These are phyloP conservation scores for Dothidotthia symphoricarpi DNA, from an alignment of 2,329 filamentous ascomycete genomes.

Conservation along the genomic window DNA sequence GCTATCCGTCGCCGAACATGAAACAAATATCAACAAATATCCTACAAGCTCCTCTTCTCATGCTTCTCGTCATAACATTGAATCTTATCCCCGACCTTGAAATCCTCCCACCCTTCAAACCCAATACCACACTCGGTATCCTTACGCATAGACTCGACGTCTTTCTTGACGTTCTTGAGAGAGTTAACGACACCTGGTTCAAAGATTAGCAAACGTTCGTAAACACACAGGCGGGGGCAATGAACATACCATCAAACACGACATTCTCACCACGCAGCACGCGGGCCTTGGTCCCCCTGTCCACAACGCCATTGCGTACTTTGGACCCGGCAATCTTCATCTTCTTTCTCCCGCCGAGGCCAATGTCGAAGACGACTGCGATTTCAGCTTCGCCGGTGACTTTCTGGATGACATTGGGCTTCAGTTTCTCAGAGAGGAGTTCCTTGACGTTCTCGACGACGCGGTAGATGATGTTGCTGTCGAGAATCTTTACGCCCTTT, in stretches of 20 bases:
- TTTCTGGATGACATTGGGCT: conserved; percentile 63
- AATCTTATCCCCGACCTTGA: conserved; percentile 78
- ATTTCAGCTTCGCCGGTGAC: conserved; percentile 89
- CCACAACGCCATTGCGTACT: conserved; percentile 76
- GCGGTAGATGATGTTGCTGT: conserved; percentile 85
- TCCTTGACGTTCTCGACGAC: conserved; percentile 70
- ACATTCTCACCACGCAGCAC: conserved; percentile 69
- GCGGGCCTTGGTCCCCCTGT: conserved; percentile 62
- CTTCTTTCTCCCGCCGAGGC: conserved; percentile 66
- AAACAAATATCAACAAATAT: too few species aligned
- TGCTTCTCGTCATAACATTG: conserved; percentile 80
- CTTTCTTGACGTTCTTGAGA: conserved; percentile 90
- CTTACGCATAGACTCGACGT: conserved; percentile 84
- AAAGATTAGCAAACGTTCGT: conserved; percentile 4
- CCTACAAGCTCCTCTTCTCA: conserved; percentile 63
- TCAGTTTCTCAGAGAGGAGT: conserved; percentile 66
- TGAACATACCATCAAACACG: conserved; percentile 74
- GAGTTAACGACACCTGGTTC: conserved; percentile 69
- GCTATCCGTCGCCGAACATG: too few species aligned
- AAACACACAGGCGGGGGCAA: too few species aligned
- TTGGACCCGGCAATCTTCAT: conserved; percentile 83
- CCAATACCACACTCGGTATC: conserved; percentile 90
- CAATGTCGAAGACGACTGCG: conserved; percentile 79
- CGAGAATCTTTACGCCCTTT: conserved; percentile 71
- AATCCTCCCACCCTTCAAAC: conserved; percentile 75